A percentile compares a stretch with the other conserved stretches of the same genome.
These are phyloP conservation scores for Amniculicola lignicola DNA, from an alignment of 495 filamentous ascomycete species.

Conservation along the genomic window DNA sequence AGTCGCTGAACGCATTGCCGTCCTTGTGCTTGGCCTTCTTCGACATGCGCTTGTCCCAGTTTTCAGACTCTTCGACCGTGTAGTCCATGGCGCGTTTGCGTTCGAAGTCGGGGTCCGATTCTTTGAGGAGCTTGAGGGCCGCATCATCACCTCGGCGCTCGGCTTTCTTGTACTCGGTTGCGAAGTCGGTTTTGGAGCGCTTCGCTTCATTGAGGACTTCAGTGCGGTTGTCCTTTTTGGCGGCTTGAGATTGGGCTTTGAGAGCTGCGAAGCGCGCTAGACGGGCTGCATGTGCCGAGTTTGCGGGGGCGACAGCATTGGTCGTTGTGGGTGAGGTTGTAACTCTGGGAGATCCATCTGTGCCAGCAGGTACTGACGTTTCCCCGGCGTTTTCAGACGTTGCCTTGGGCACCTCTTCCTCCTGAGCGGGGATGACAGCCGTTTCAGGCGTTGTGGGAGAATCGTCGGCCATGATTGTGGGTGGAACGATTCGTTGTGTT, in stretches of 20 bases:
- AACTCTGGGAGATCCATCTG: too few relatives aligned
- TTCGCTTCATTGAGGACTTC: slow-evolving; percentile 48
- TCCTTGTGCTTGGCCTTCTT: slow-evolving; percentile 83
- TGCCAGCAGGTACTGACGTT: too few relatives aligned
- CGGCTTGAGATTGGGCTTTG: slow-evolving; percentile 61
- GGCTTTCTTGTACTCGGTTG: slow-evolving; percentile 63
- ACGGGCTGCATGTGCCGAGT: slow-evolving; percentile 24
- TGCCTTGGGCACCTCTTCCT: too few relatives aligned
- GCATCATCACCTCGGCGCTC: slow-evolving; percentile 80
- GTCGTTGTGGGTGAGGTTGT: background rate
- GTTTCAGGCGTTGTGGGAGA: too few relatives aligned
- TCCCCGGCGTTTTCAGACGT: too few relatives aligned
- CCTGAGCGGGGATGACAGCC: too few relatives aligned
- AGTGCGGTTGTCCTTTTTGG: slow-evolving; percentile 78
- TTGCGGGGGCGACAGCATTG: slow-evolving; percentile 17
- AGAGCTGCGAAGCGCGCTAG: slow-evolving; percentile 72
- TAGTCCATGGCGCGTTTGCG: slow-evolving; percentile 98
- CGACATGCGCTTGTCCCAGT: slow-evolving; percentile 84
- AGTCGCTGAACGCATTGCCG: slow-evolving; percentile 87
- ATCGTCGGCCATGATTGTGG: too few relatives aligned
- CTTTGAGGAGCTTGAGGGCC: slow-evolving; percentile 88
- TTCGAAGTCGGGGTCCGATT: slow-evolving; percentile 90
- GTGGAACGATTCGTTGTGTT: too few relatives aligned
- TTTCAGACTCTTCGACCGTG: slow-evolving; percentile 89
- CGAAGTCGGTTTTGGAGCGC: slow-evolving; percentile 47